These are phyloP conservation scores for Microbotryomycetes sp. DNA, from an alignment of 1,284 basidiomycete genomes.

Conservation along the genomic window DNA sequence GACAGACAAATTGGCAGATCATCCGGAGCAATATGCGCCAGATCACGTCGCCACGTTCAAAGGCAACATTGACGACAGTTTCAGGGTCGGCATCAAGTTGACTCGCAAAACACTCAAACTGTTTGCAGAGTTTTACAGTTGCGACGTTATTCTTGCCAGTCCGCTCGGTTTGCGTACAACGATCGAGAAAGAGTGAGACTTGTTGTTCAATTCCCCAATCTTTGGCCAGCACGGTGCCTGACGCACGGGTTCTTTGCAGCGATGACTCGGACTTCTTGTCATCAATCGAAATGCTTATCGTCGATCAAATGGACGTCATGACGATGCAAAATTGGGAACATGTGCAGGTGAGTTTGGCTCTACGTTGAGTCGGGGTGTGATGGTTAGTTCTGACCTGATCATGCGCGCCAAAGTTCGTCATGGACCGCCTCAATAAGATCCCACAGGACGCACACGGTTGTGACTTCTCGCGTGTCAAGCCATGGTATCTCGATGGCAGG, in stretches of 20 bases:
- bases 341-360: constrained; percentile 59
- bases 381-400: neutral
- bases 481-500: constrained; percentile 93
- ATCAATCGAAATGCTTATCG: constrained; percentile 86
- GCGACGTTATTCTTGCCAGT: constrained; percentile 87
- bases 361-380: neutral
- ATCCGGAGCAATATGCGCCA: constrained; percentile 62
- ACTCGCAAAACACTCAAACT: constrained; percentile 82
- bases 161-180: constrained; percentile 84
- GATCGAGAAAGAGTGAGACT: constrained; percentile 79
- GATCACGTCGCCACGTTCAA: constrained; percentile 92
- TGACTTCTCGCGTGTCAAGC: constrained; percentile 94
- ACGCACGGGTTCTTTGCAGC: too few species aligned
- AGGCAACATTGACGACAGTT: constrained; percentile 97
- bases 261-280: constrained; percentile 84
- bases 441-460: constrained; percentile 88
- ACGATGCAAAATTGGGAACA: constrained; percentile 99
- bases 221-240: too few species aligned
- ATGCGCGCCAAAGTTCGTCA: constrained; percentile 60
- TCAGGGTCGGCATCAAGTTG: constrained; percentile 84
- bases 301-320: constrained; percentile 88
- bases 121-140: constrained; percentile 82
- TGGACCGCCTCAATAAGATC: constrained; percentile 75
- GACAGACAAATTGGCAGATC: constrained; percentile 67
- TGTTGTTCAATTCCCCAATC: too few species aligned